phyloP scores from a whole-genome alignment of 768 basidiomycete genomes.

The Suillus placidus region DNA sequence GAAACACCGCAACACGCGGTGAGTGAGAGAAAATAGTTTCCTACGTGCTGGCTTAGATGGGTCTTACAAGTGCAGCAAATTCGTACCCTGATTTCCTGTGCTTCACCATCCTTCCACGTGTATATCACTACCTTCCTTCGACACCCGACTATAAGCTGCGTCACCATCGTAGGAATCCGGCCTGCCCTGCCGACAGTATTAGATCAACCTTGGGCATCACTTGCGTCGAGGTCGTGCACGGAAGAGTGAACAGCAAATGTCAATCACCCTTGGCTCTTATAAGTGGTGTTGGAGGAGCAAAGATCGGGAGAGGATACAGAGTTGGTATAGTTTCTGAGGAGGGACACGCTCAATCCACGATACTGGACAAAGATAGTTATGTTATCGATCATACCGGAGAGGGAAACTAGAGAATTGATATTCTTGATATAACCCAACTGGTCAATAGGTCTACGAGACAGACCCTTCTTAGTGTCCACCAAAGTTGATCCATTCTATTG shows the following conservation, averaged over 20 bases:
- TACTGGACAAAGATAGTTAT: neutral
- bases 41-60: slow-evolving; percentile 40
- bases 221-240: slow-evolving; percentile 47
- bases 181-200: slow-evolving; percentile 31
- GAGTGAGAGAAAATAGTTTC: slow-evolving; percentile 87
- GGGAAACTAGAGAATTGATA: slow-evolving; percentile 79
- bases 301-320: slow-evolving; percentile 73
- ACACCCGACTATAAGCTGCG: slow-evolving; percentile 83
- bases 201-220: slow-evolving; percentile 24
- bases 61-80: neutral
- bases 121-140: slow-evolving; percentile 83
- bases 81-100: slow-evolving; percentile 68
- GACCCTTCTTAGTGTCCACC: slow-evolving; percentile 65
- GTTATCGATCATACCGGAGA: slow-evolving; percentile 64
- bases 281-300: slow-evolving; percentile 72
- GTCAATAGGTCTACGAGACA: slow-evolving; percentile 77
- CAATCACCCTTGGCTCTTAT: slow-evolving; percentile 75
- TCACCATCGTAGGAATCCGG: slow-evolving; percentile 68
- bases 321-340: slow-evolving; percentile 69
- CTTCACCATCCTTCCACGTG: slow-evolving; percentile 83
- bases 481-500: slow-evolving; percentile 31
- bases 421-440: slow-evolving; percentile 86
- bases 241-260: slow-evolving; percentile 77
- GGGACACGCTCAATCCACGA: slow-evolving; percentile 9
- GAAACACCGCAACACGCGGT: slow-evolving; percentile 78